phyloP scores from a whole-genome alignment of 495 filamentous ascomycete genomes.

The Mytilinidion resinicola region DNA sequence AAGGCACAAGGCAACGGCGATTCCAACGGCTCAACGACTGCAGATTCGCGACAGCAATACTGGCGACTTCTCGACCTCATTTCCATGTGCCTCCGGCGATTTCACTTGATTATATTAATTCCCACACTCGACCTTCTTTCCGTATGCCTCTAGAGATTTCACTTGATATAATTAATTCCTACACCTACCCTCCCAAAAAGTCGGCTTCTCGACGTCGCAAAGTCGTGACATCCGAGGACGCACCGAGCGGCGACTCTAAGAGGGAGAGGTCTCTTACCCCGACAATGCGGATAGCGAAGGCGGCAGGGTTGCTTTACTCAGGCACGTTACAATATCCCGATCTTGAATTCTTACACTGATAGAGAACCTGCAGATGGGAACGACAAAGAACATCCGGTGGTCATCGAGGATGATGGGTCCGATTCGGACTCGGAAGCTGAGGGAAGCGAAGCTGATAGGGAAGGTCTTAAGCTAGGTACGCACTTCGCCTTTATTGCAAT shows the following conservation, averaged over 20 bases:
- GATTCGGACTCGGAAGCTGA: too few relatives aligned
- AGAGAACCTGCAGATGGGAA: not conserved
- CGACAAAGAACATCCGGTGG: not conserved
- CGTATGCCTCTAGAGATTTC: not conserved
- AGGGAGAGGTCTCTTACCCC: not conserved
- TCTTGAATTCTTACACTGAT: too few relatives aligned
- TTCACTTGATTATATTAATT: too few relatives aligned
- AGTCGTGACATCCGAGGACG: too few relatives aligned
- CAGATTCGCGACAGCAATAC: not conserved
- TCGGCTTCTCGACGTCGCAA: not conserved
- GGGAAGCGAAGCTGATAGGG: too few relatives aligned
- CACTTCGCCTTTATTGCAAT: conserved; percentile 1
- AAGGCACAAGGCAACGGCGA: too few relatives aligned
- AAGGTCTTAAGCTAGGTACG: not conserved
- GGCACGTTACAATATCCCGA: not conserved
- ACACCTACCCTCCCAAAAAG: not conserved
- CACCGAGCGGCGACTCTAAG: too few relatives aligned
- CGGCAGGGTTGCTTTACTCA: not conserved
- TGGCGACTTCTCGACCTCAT: not conserved
- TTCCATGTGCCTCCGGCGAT: too few relatives aligned
- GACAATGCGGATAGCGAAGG: too few relatives aligned
- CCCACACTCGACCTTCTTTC: too few relatives aligned
- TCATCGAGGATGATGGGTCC: not conserved
- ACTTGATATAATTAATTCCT: not conserved
- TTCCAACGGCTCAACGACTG: too few relatives aligned